Base-by-base conservation (phyloP, 129 eudicot species). In the Solidago caesia region DNA sequence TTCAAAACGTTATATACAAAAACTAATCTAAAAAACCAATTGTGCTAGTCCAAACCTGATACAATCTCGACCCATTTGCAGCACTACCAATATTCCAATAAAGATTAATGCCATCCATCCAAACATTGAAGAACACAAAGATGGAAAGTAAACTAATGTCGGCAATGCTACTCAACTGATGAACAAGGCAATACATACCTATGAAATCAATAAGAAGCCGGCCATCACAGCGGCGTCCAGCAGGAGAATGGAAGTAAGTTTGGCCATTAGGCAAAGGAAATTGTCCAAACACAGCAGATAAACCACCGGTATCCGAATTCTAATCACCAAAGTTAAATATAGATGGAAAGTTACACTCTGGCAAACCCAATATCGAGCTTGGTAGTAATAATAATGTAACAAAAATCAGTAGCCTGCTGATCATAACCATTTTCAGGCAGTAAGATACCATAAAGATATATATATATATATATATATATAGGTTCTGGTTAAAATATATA, bases 251-350 rank as follows among this genome's bases (percentile, higher is more conserved):
- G 16, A 51, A 51, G 57, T 1, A 51, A 11, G 57, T 51, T 12
- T 51, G 16, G 7, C 57, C 57, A 15, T 51, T 11, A 5, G 65
- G 65, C 2, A 9, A 26, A 57, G 79, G 82, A 83, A 86, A 80
- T 53, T 80, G 80, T 6, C 85, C 84, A 4, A 77, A 84, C n/a
- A 79, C 77, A 13, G 88, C 82, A 39, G 81, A 26, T n/a, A 83
- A 58, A 27, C 80, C 88, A 15, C 91, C 91, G 7, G 91, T 86
- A 64, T 86, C 91, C 8, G 91, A 86, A 57, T 86, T 86, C 2
- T 88, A 86, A 69, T 86, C 89, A 5, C 89, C 89, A 68, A 85
- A 85, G 89, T 85, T 85, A 26, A 85, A 85, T 45, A 85, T 33
- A 0, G 86, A 86, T 29, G 89, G 80, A 44, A 82, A 82, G 47